phyloP scores from a whole-genome alignment of 306 rosid genomes.

The Dicorynia guianensis region DNA sequence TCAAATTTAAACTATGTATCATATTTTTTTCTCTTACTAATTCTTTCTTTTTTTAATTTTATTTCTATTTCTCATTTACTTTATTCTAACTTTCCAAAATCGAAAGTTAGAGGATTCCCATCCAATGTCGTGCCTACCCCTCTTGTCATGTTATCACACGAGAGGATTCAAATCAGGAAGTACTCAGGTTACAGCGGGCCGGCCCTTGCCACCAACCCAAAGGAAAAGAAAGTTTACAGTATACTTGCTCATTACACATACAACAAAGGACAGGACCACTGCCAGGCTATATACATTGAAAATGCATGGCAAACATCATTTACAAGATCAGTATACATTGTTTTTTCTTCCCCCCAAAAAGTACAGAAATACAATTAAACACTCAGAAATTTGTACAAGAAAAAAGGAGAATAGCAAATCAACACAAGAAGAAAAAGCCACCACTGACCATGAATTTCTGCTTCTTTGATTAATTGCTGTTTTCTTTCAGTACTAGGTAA shows the following conservation, averaged over 20 bases:
- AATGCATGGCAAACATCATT: conserved; percentile 33
- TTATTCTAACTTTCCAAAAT: no score
- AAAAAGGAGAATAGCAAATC: conserved; percentile 39
- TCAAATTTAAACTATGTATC: no score
- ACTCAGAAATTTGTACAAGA: conserved; percentile 49
- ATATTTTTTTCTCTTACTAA: no score
- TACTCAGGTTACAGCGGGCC: no score
- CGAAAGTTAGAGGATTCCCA: no score
- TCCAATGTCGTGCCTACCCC: no score
- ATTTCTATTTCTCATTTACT: no score
- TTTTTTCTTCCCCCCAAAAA: neutral
- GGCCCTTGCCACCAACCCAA: conserved; percentile 9
- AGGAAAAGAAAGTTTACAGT: neutral
- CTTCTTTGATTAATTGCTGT: conserved; percentile 30
- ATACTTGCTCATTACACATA: conserved; percentile 19
- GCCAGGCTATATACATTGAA: conserved; percentile 40
- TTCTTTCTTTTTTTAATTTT: no score
- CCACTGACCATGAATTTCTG: conserved; percentile 29
- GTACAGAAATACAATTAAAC: conserved; percentile 40
- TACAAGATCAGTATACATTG: conserved; percentile 27
- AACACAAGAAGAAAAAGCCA: conserved; percentile 28
- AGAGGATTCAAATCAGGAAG: no score
- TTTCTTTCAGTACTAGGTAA: conserved; percentile 29
- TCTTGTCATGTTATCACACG: no score
- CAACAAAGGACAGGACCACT: conserved; percentile 27